Percentiles rank a stretch among this genome's conserved stretches.
Conservation (phyloP, 768 basidiomycete species). For the Phaffia tasmanica region DNA sequence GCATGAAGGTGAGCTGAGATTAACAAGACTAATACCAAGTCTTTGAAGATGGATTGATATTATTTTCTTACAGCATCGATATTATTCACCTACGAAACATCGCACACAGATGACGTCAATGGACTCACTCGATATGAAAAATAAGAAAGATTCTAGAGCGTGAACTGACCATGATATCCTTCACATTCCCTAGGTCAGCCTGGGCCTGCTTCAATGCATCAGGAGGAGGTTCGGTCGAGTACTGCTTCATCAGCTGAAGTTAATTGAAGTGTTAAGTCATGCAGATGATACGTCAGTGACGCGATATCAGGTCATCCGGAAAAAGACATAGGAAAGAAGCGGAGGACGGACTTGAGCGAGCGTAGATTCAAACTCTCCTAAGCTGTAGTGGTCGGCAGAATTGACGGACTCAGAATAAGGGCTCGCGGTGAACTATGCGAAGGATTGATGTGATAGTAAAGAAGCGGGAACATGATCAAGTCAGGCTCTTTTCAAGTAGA, state of each 20-base stretch:
- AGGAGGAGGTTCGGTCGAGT: conserved; percentile 71
- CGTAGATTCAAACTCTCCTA: conserved; percentile 38
- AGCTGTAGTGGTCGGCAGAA: conserved; percentile 37
- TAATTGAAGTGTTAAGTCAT: too few relatives aligned
- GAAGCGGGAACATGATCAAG: not conserved
- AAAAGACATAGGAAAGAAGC: not conserved
- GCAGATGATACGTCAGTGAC: conserved; percentile 35
- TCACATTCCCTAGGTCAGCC: conserved; percentile 55
- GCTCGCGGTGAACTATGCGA: conserved; percentile 35
- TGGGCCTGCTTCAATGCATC: conserved; percentile 88
- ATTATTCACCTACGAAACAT: conserved; percentile 57
- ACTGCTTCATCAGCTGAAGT: conserved; percentile 62
- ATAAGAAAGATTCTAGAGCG: not conserved
- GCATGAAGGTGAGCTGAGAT: not conserved
- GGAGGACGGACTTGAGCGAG: conserved; percentile 35
- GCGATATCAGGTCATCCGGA: conserved; percentile 43
- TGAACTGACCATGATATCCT: conserved; percentile 64
- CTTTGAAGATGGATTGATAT: not conserved
- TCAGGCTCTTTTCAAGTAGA: not conserved
- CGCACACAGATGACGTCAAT: not conserved
- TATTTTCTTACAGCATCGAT: conserved; percentile 50
- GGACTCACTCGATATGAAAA: not conserved
- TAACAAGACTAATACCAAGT: not conserved
- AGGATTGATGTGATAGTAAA: not conserved
- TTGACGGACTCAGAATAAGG: conserved; percentile 36